Evolutionary conservation across 768 basidiomycete genomes (phyloP).

Genomic region (Agrocybe pediades): DNA sequence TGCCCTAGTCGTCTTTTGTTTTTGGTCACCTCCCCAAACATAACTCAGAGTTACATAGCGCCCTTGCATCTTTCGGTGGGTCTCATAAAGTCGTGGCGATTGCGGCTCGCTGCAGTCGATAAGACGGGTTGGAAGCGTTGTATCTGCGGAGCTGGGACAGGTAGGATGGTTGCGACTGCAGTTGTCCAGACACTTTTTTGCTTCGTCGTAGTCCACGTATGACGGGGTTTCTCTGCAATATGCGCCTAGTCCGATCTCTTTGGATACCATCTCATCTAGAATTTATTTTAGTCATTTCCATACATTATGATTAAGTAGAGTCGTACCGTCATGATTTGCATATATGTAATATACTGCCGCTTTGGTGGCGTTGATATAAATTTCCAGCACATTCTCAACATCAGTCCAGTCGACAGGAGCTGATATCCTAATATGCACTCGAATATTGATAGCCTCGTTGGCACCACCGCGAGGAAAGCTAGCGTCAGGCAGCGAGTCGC

Average conservation of each 20-base stretch:
- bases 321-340: too few relatives aligned
- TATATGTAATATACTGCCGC: background rate
- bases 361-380: background rate
- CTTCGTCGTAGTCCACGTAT: too few relatives aligned
- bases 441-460: background rate
- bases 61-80: background rate
- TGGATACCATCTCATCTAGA: too few relatives aligned
- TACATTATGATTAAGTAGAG: too few relatives aligned
- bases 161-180: too few relatives aligned
- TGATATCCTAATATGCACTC: background rate
- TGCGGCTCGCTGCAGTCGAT: constrained; percentile 4
- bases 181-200: too few relatives aligned
- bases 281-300: too few relatives aligned
- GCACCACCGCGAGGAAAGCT: background rate
- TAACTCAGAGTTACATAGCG: constrained; percentile 6
- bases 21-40: constrained; percentile 7
- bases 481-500: background rate
- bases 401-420: background rate
- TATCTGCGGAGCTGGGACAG: background rate
- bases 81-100: background rate
- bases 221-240: too few relatives aligned
- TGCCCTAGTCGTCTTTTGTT: background rate
- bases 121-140: constrained; percentile 4
- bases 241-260: too few relatives aligned
- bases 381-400: background rate